Base-by-base conservation (phyloP, 495 filamentous ascomycete species). In the Penicillium lagena region DNA sequence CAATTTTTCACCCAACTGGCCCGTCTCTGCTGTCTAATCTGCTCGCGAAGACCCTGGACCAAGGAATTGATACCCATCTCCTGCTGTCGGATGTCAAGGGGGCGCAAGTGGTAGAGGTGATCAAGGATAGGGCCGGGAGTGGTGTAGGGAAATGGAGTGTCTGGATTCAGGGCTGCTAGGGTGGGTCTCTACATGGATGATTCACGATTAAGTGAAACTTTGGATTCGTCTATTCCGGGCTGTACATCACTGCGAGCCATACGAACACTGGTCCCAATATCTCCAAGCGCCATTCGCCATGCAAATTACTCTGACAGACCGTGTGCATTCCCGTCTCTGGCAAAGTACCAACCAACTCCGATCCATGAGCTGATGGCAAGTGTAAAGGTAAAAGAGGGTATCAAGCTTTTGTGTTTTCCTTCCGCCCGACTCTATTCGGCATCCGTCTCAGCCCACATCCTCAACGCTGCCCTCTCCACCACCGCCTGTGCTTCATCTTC, bases 401-500 rank as follows among this genome's bases (percentile, higher is more conserved):
- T 68, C 58, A 65, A 51, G 45, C 39, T 43, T 52, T 55, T 51
- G 17, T 17, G 43, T 39, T 47, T 39, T 39, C 22, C 12, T 28
- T 42, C 33, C 22, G 14, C 39, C n/a, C 8, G 14, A 31, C 37
- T 37, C 15, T 37, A 40, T 29, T 33, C n/a, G 33, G 11, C 14
- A 39, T 42, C 35, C 29, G 11, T 29, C 30, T 13, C 14, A 33
- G 64, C 72, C 64, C 72, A 70, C 54, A 61, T 67, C 29, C 72
- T 49, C 17, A 78, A 54, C 40, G 71, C 63, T 9, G 73, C 72
- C 32, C 72, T 49, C 47, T 78, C 71, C 35, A 64, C 68, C 12
- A 76, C 59, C 1, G 63, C 63, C 29, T 63, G 66, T 38, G 72
- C 72, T 44, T 78, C 70, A 29, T 60, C 56, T 50, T 76, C 72